Evolutionary conservation across 192 early-diverging fungal genomes (phyloP).

Genomic region (Backusella luteola): DNA sequence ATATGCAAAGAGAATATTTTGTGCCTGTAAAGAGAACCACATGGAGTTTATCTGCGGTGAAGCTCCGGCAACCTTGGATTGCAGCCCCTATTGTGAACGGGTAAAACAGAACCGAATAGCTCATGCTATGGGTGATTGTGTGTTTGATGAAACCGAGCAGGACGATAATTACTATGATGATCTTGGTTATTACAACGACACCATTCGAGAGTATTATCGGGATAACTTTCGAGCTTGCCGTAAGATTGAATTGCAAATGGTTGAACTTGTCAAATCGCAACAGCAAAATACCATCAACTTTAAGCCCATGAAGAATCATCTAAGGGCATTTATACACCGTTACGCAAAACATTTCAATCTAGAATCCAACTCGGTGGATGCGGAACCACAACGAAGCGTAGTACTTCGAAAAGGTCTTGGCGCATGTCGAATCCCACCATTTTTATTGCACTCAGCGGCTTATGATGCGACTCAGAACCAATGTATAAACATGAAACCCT

Average conservation of each 20-base stretch:
- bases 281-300: constrained; percentile 56
- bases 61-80: constrained; percentile 53
- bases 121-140: constrained; percentile 71
- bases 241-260: constrained; percentile 63
- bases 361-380: constrained; percentile 70
- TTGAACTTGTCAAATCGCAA: constrained; percentile 65
- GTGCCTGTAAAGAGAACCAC: constrained; percentile 72
- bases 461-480: constrained; percentile 2
- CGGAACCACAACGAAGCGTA: constrained; percentile 74
- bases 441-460: constrained; percentile 41
- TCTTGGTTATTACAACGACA: constrained; percentile 51
- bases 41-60: constrained; percentile 61
- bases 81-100: constrained; percentile 79
- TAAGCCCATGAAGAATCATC: constrained; percentile 60
- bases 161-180: constrained; percentile 4
- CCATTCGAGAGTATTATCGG: constrained; percentile 66
- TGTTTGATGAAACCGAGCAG: constrained; percentile 32
- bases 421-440: constrained; percentile 31
- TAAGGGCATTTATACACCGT: constrained; percentile 69
- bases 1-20: constrained; percentile 53
- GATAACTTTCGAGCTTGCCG: constrained; percentile 62
- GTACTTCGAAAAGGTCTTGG: constrained; percentile 51
- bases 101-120: constrained; percentile 75
- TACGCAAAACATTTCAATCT: constrained; percentile 73
- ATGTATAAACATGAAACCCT: no score